Evolutionary conservation across 495 filamentous ascomycete genomes (phyloP).

Genomic region (Endocarpon pusillum): DNA sequence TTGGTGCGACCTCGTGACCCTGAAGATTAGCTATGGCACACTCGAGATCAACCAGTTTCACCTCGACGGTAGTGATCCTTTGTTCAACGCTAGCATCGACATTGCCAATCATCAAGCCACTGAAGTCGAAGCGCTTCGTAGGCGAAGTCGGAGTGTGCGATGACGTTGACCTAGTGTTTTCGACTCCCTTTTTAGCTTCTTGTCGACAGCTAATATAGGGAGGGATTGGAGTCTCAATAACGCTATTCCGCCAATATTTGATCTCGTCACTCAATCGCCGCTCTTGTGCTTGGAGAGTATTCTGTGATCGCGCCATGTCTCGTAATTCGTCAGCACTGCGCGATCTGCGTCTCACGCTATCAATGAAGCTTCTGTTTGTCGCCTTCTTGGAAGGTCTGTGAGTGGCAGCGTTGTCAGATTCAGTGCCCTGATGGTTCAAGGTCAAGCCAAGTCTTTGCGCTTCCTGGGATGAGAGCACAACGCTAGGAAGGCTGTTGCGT

Average conservation of each 20-base stretch:
- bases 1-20: constrained; percentile 9
- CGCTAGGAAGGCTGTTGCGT: constrained; percentile 27
- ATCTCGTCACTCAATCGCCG: constrained; percentile 18
- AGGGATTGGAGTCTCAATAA: constrained; percentile 6
- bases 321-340: constrained; percentile 15
- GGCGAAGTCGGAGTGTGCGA: no score
- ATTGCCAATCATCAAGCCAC: no score
- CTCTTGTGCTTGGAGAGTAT: constrained; percentile 22
- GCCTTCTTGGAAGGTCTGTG: not conserved
- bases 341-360: constrained; percentile 16
- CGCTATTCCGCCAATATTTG: constrained; percentile 15
- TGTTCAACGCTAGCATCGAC: constrained; percentile 32
- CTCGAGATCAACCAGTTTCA: constrained; percentile 38
- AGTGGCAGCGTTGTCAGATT: not conserved
- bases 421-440: constrained; percentile 7
- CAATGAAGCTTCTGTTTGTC: constrained; percentile 1
- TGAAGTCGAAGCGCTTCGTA: no score
- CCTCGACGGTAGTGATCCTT: constrained; percentile 32
- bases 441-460: constrained; percentile 12
- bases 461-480: constrained; percentile 27
- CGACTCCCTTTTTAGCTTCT: no score
- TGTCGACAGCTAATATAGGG: no score
- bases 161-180: no score
- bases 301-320: constrained; percentile 12
- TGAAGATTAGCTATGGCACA: constrained; percentile 37